These are phyloP conservation scores for Yamadazyma laniorum DNA, from an alignment of 805 yeast genomes.

Conservation along the genomic window DNA sequence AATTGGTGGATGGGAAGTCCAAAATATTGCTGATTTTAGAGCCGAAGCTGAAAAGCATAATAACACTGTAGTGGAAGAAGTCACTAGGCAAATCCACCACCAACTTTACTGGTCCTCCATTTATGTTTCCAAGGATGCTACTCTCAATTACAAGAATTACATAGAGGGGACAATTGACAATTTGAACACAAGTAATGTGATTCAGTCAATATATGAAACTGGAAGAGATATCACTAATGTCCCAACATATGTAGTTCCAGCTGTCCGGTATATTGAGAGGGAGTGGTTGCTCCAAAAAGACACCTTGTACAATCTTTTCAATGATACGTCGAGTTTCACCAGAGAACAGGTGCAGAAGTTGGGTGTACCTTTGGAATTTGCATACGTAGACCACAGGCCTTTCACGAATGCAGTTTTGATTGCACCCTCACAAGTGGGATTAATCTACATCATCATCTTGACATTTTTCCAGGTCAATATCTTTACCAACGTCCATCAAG, in stretches of 20 bases:
- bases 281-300: constrained; percentile 26
- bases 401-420: constrained; percentile 46
- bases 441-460: constrained; percentile 66
- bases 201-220: constrained; percentile 53
- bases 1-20: constrained; percentile 38
- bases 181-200: constrained; percentile 28
- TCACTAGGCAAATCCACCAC: constrained; percentile 46
- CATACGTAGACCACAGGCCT: constrained; percentile 49
- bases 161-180: constrained; percentile 32
- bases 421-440: constrained; percentile 75
- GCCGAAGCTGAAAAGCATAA: constrained; percentile 27
- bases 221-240: constrained; percentile 61
- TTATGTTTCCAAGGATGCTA: constrained; percentile 50
- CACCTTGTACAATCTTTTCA: constrained; percentile 21
- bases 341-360: constrained; percentile 16
- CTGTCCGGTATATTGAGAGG: constrained; percentile 35
- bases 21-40: constrained; percentile 25
- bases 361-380: constrained; percentile 35
- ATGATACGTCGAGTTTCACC: constrained; percentile 6
- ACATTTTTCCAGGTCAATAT: constrained; percentile 71
- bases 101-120: constrained; percentile 65
- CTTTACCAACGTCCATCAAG: constrained; percentile 52
- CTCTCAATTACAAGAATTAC: constrained; percentile 38
- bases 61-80: constrained; percentile 33
- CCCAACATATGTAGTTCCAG: constrained; percentile 40